Percentiles rank a stretch among this genome's conserved stretches.
These are phyloP conservation scores for Teratosphaeria nubilosa DNA, from an alignment of 2,329 filamentous ascomycete species.

Conservation along the genomic window DNA sequence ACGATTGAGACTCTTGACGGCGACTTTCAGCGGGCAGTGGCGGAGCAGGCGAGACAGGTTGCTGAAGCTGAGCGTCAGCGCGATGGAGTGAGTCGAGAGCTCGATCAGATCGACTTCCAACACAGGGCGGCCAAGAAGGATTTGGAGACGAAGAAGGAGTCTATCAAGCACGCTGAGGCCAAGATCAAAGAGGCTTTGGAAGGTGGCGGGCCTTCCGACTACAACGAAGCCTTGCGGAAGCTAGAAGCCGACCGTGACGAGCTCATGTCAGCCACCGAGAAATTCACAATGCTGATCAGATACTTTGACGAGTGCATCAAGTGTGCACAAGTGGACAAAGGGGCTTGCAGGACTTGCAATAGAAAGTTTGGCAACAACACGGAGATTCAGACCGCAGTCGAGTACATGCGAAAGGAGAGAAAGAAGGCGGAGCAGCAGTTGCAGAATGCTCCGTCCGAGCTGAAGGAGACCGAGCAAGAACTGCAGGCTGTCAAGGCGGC, in stretches of 20 bases:
- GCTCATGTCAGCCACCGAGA: conserved; percentile 47
- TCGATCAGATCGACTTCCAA: conserved; percentile 67
- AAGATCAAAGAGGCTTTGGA: conserved; percentile 33
- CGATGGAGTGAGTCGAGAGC: conserved; percentile 59
- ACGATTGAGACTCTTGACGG: conserved; percentile 57
- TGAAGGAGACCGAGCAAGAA: conserved; percentile 49
- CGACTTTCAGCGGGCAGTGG: conserved; percentile 55
- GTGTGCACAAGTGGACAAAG: conserved; percentile 38
- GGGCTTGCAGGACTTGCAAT: conserved; percentile 65
- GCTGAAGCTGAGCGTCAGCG: conserved; percentile 58
- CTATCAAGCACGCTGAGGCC: conserved; percentile 45
- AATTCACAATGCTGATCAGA: conserved; percentile 10
- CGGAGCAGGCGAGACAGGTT: conserved; percentile 48
- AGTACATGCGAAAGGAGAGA: conserved; percentile 52
- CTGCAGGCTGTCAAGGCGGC: conserved; percentile 44
- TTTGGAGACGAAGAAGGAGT: conserved; percentile 52
- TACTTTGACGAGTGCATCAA: conserved; percentile 19
- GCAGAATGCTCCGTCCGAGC: conserved; percentile 40
- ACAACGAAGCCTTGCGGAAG: conserved; percentile 43
- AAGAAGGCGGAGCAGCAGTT: conserved; percentile 11
- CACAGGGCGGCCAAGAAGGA: conserved; percentile 56
- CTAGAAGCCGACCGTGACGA: conserved; percentile 36
- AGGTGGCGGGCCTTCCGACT: conserved; percentile 43
- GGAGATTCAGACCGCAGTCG: conserved; percentile 54
- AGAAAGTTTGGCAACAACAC: conserved; percentile 53